phyloP scores from a whole-genome alignment of 257 asterid species.

The Solanum pimpinellifolium region DNA sequence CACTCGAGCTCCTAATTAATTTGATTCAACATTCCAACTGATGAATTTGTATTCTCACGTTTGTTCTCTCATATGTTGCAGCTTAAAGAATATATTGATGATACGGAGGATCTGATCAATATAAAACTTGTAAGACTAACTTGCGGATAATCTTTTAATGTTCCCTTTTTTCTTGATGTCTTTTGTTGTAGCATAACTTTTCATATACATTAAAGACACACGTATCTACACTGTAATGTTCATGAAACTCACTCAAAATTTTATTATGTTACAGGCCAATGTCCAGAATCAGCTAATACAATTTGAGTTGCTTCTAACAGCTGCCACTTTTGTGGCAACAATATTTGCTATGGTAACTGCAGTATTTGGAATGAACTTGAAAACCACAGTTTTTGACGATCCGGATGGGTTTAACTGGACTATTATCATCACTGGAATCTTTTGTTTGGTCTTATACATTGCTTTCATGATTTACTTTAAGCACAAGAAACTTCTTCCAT shows the following conservation, averaged over 20 bases:
- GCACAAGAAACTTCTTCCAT: conserved; percentile 71
- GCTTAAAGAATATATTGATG: conserved; percentile 98
- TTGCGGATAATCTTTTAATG: not conserved
- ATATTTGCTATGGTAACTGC: conserved; percentile 88
- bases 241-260: not conserved
- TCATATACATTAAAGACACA: not conserved
- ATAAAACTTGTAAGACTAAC: conserved; percentile 60
- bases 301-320: conserved; percentile 91
- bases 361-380: conserved; percentile 84
- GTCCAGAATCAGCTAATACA: conserved; percentile 93
- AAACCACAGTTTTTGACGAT: conserved; percentile 40
- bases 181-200: not conserved
- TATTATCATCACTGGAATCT: conserved; percentile 37
- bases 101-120: conserved; percentile 95
- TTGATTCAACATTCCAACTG: not conserved
- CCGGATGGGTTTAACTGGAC: conserved; percentile 78
- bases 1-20: not conserved
- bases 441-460: conserved; percentile 47
- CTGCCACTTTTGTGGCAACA: conserved; percentile 85
- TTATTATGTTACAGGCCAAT: conserved; percentile 56
- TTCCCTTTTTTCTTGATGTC: not conserved
- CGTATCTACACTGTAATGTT: not conserved
- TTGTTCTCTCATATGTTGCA: conserved; percentile 20
- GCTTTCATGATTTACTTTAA: conserved; percentile 59
- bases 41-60: not conserved